A percentile compares a stretch with the other conserved stretches of the same genome.
Conservation (phyloP, 257 asterid genomes). For the Euphrasia confusa region DNA sequence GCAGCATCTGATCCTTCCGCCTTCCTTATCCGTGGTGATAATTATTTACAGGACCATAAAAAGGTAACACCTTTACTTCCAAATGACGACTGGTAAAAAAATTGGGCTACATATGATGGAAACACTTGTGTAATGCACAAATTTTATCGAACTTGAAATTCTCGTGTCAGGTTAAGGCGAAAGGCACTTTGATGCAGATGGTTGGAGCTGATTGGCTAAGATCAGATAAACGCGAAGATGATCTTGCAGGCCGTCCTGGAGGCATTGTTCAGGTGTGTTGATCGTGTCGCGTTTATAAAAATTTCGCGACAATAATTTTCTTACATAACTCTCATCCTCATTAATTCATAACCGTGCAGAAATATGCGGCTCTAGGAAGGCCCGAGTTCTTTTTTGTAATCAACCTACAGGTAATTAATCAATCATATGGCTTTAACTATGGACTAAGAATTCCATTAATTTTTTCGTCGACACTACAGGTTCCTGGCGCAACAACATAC, state of each 20-base stretch:
- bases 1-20: slow-evolving; percentile 67
- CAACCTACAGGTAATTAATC: slow-evolving; percentile 50
- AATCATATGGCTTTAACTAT: background rate
- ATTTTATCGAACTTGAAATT: slow-evolving; percentile 5
- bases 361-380: slow-evolving; percentile 55
- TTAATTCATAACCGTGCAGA: slow-evolving; percentile 37
- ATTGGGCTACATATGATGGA: too few species aligned
- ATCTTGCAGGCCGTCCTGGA: slow-evolving; percentile 61
- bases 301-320: background rate
- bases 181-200: slow-evolving; percentile 60
- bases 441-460: slow-evolving; percentile 9
- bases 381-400: slow-evolving; percentile 69
- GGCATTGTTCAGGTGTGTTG: slow-evolving; percentile 68
- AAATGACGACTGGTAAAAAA: too few species aligned
- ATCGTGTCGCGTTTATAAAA: background rate
- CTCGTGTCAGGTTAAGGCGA: slow-evolving; percentile 55
- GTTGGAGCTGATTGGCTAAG: slow-evolving; percentile 85
- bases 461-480: background rate
- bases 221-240: slow-evolving; percentile 67
- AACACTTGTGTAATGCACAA: background rate
- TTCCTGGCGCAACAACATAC: slow-evolving; percentile 61
- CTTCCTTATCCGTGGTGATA: slow-evolving; percentile 69
- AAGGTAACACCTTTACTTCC: slow-evolving; percentile 44
- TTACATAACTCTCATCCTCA: slow-evolving; percentile 16
- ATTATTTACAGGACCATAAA: slow-evolving; percentile 53